phyloP scores from a whole-genome alignment of 208 protist genomes.

The Perkinsela sp. region DNA sequence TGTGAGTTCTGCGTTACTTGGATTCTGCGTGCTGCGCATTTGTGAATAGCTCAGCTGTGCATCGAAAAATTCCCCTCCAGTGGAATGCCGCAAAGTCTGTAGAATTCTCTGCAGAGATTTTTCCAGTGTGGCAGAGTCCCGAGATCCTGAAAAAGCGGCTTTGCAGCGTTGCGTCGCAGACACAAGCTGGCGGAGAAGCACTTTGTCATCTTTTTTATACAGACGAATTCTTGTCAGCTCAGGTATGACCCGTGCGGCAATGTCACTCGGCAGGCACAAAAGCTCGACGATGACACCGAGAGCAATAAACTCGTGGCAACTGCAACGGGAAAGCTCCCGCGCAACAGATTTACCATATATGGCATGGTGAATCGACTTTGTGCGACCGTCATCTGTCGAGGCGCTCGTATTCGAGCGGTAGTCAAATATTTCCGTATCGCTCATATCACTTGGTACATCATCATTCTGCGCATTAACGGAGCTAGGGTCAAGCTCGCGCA shows the following conservation, averaged over 20 bases:
- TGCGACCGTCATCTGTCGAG: background rate
- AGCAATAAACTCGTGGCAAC: background rate
- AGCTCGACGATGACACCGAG: background rate
- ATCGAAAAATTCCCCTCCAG: background rate
- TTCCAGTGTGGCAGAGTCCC: background rate
- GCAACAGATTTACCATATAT: background rate
- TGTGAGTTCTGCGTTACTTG: background rate
- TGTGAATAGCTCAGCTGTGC: background rate
- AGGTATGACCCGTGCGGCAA: background rate
- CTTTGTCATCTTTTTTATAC: background rate
- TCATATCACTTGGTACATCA: background rate
- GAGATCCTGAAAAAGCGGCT: background rate
- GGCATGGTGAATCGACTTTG: background rate
- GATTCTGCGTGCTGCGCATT: background rate
- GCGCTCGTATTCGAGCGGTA: background rate
- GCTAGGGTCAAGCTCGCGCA: background rate
- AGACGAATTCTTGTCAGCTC: background rate
- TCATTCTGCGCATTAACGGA: background rate
- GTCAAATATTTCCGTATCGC: background rate
- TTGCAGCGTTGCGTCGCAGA: background rate
- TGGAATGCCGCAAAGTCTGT: background rate
- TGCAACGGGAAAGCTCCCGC: background rate
- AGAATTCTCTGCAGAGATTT: background rate
- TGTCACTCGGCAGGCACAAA: background rate
- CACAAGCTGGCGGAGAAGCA: background rate